Evolutionary conservation across 1,139 yeast species (phyloP).

Genomic region (Yamadazyma membranifaciens): DNA sequence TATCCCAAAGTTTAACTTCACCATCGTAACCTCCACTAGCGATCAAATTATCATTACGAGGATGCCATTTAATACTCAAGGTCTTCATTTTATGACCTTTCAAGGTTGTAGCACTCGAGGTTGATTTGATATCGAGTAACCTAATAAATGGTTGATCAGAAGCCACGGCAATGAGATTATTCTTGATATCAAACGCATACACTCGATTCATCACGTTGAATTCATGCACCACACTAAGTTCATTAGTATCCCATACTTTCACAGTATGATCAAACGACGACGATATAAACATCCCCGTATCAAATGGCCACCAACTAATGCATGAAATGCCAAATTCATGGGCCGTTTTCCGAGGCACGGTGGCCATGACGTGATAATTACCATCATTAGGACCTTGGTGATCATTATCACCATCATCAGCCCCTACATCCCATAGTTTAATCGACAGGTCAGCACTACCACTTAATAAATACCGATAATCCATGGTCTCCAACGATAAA

Average conservation of each 20-base stretch:
- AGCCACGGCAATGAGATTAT: slow-evolving; percentile 66
- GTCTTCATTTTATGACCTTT: slow-evolving; percentile 65
- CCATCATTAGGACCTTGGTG: no score
- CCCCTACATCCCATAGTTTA: slow-evolving; percentile 54
- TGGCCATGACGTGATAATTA: slow-evolving; percentile 25
- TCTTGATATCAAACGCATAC: slow-evolving; percentile 51
- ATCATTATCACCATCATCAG: slow-evolving; percentile 13
- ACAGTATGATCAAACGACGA: slow-evolving; percentile 78
- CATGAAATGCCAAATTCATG: slow-evolving; percentile 76
- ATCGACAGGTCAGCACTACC: slow-evolving; percentile 80
- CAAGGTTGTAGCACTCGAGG: slow-evolving; percentile 69
- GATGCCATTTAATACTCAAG: slow-evolving; percentile 75
- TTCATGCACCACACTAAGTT: slow-evolving; percentile 60
- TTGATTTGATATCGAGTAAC: slow-evolving; percentile 67
- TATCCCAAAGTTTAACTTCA: slow-evolving; percentile 70
- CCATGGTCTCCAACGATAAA: slow-evolving; percentile 57
- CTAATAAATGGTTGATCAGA: slow-evolving; percentile 70
- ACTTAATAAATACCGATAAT: slow-evolving; percentile 53
- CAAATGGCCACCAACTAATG: slow-evolving; percentile 86
- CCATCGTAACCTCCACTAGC: slow-evolving; percentile 82
- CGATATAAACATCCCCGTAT: slow-evolving; percentile 81
- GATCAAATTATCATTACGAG: slow-evolving; percentile 55
- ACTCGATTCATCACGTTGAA: slow-evolving; percentile 56
- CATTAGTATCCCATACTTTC: slow-evolving; percentile 79
- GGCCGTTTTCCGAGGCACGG: slow-evolving; percentile 51